A percentile compares a stretch with the other conserved stretches of the same genome.
Conservation (phyloP, 129 eudicot species). For the Artemisia argyi region DNA sequence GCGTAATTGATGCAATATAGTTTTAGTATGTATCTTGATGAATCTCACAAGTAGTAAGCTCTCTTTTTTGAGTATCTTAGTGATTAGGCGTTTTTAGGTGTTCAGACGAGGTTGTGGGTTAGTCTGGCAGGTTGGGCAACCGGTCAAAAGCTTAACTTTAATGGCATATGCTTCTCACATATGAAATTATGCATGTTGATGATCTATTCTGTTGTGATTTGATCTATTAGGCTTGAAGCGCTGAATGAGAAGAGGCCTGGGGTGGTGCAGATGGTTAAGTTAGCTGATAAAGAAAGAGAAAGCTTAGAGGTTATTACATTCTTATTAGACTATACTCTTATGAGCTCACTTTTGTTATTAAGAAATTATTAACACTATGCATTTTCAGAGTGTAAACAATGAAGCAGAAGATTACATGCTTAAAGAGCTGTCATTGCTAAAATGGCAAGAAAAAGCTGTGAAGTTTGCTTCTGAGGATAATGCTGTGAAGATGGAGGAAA, state of each 20-base stretch:
- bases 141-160: background rate
- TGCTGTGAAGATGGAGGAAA: constrained; percentile 42
- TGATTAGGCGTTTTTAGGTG: too few species aligned
- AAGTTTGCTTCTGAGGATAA: constrained; percentile 74
- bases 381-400: constrained; percentile 72
- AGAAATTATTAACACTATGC: constrained; percentile 3
- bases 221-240: constrained; percentile 68
- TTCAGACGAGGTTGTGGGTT: background rate
- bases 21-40: constrained; percentile 37
- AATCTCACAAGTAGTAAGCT: constrained; percentile 82
- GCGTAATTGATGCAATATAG: too few species aligned
- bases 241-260: constrained; percentile 85
- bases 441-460: too few species aligned
- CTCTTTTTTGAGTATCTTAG: background rate
- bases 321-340: background rate
- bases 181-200: too few species aligned
- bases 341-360: background rate
- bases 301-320: constrained; percentile 65
- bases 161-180: too few species aligned
- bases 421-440: constrained; percentile 71
- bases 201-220: background rate
- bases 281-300: constrained; percentile 97
- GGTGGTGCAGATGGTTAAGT: constrained; percentile 95
- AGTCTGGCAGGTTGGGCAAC: background rate
- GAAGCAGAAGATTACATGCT: constrained; percentile 97